Percentiles rank a stretch among this genome's conserved stretches.
These are phyloP conservation scores for Pythium utonaiense DNA, from an alignment of 352 stramenopile genomes.

Conservation along the genomic window DNA sequence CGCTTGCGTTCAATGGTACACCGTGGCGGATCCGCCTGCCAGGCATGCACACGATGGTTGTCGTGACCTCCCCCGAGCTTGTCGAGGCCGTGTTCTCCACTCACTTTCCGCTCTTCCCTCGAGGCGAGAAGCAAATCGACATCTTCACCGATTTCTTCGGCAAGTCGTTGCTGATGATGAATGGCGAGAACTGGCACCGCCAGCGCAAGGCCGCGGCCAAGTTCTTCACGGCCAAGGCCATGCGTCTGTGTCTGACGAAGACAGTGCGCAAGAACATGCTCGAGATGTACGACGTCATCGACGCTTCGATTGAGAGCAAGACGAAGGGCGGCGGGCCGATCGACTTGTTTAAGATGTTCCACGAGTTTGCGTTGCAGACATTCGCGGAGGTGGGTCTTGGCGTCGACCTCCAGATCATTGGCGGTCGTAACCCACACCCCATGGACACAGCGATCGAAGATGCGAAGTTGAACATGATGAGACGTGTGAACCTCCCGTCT, in stretches of 20 bases:
- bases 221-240: too few relatives aligned
- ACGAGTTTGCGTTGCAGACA: slow-evolving; percentile 45
- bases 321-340: too few relatives aligned
- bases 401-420: slow-evolving; percentile 34
- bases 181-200: too few relatives aligned
- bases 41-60: not conserved
- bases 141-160: not conserved
- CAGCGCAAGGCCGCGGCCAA: too few relatives aligned
- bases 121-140: not conserved
- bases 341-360: slow-evolving; percentile 29
- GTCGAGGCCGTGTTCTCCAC: not conserved
- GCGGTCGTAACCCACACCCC: slow-evolving; percentile 24
- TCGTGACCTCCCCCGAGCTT: not conserved
- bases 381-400: slow-evolving; percentile 56
- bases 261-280: too few relatives aligned
- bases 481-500: slow-evolving; percentile 38
- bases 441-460: slow-evolving; percentile 46
- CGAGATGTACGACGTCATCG: too few relatives aligned
- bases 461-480: slow-evolving; percentile 25
- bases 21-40: not conserved
- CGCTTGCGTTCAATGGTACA: not conserved
- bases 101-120: not conserved
- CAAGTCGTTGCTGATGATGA: not conserved
- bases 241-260: too few relatives aligned
- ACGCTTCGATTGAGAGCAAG: too few relatives aligned